Evolutionary conservation across 257 asterid species (phyloP).

Genomic region (Vinca minor): DNA sequence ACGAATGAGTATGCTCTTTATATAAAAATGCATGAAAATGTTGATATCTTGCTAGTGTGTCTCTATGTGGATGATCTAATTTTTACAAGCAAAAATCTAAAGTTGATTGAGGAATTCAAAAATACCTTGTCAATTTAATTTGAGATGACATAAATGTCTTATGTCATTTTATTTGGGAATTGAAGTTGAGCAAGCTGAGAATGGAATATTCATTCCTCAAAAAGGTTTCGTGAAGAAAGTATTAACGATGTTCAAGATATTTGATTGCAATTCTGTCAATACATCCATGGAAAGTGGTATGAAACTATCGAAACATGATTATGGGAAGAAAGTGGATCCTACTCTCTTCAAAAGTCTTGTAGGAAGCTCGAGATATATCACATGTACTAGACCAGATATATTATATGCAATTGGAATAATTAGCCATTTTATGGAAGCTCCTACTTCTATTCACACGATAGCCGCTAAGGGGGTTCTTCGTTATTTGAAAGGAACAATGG

Average conservation of each 20-base stretch:
- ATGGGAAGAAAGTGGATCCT: neutral
- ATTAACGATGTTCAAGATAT: neutral
- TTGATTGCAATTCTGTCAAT: neutral
- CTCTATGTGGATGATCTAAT: constrained; percentile 4
- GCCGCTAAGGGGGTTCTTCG: neutral
- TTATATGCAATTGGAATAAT: neutral
- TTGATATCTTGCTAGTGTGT: neutral
- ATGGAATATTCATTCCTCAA: neutral
- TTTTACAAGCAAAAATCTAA: neutral
- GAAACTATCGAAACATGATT: neutral
- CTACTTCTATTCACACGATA: neutral
- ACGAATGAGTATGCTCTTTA: too few species aligned
- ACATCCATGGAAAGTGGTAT: neutral
- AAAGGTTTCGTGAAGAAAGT: neutral
- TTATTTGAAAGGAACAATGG: too few species aligned
- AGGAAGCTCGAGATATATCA: neutral
- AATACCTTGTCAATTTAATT: neutral
- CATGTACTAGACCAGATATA: neutral
- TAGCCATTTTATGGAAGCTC: neutral
- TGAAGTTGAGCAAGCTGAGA: neutral
- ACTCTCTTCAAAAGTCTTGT: neutral
- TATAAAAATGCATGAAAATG: too few species aligned
- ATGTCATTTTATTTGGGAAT: neutral
- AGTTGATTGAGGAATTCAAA: neutral
- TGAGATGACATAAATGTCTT: neutral